Percentiles rank a stretch among this genome's conserved stretches.
Evolutionary conservation across 1,284 basidiomycete genomes (phyloP).

Genomic region (Polyporus tsugae): DNA sequence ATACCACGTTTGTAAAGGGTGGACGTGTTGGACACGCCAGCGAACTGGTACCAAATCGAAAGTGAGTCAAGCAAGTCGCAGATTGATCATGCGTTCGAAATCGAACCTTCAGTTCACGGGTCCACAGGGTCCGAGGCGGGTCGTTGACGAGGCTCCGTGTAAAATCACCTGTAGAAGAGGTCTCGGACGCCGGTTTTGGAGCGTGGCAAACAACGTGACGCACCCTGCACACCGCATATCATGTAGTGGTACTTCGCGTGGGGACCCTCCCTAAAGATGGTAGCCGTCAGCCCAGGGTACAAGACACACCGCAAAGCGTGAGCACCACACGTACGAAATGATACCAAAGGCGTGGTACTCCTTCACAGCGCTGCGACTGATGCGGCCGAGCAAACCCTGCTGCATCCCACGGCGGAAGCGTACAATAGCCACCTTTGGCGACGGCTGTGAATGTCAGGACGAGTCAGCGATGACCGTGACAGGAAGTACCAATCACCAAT

Average conservation of each 20-base stretch:
- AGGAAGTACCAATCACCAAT: constrained; percentile 35
- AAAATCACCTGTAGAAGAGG: constrained; percentile 62
- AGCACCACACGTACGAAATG: constrained; percentile 52
- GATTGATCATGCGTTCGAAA: constrained; percentile 10
- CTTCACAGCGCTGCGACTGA: constrained; percentile 63
- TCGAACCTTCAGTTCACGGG: constrained; percentile 73
- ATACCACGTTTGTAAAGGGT: constrained; percentile 77
- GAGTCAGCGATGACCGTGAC: constrained; percentile 15
- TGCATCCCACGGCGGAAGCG: constrained; percentile 72
- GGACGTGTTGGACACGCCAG: constrained; percentile 82
- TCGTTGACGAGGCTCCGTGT: constrained; percentile 73
- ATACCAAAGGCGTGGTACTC: constrained; percentile 73
- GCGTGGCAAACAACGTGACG: constrained; percentile 10
- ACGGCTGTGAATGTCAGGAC: constrained; percentile 50
- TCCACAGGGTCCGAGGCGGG: constrained; percentile 75
- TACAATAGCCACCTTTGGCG: constrained; percentile 65
- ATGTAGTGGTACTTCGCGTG: constrained; percentile 79
- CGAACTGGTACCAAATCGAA: constrained; percentile 55
- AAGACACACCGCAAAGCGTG: constrained; percentile 16
- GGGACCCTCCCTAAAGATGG: constrained; percentile 61
- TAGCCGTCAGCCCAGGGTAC: constrained; percentile 24
- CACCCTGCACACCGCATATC: constrained; percentile 80
- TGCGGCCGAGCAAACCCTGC: constrained; percentile 64
- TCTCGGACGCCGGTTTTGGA: constrained; percentile 18
- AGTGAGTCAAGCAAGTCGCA: constrained; percentile 13